Percentiles rank a stretch among this genome's conserved stretches.
phyloP scores from a whole-genome alignment of 2,329 filamentous ascomycete species.

The Leptographium galeiforme region DNA sequence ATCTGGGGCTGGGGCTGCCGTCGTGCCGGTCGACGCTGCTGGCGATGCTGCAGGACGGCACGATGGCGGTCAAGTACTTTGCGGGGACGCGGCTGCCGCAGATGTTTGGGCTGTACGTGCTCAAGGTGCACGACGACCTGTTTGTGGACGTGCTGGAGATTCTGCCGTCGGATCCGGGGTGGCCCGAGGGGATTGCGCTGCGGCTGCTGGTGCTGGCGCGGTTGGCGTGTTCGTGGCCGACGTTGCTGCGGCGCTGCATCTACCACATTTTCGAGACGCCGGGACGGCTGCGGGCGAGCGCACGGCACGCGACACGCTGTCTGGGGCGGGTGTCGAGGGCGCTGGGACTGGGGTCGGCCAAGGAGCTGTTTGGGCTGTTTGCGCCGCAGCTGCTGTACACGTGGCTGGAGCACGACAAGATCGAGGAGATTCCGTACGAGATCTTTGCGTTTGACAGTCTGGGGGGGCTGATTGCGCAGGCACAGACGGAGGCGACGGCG shows the following conservation, averaged over 20 bases:
- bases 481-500: constrained; percentile 65
- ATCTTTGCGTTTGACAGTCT: constrained; percentile 70
- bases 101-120: constrained; percentile 70
- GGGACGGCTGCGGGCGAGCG: constrained; percentile 52
- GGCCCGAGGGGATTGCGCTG: constrained; percentile 72
- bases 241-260: constrained; percentile 70
- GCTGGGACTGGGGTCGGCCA: constrained; percentile 51
- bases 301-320: constrained; percentile 59
- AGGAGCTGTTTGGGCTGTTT: constrained; percentile 69
- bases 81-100: constrained; percentile 56
- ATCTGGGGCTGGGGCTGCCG: constrained; percentile 41
- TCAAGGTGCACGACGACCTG: constrained; percentile 70
- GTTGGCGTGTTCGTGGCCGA: constrained; percentile 73
- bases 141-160: constrained; percentile 72
- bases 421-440: constrained; percentile 66
- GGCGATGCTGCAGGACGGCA: constrained; percentile 51
- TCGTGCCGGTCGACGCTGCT: constrained; percentile 59
- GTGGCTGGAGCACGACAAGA: constrained; percentile 58
- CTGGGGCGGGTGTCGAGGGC: constrained; percentile 51
- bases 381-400: constrained; percentile 81
- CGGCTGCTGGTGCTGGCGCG: constrained; percentile 64
- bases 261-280: constrained; percentile 93
- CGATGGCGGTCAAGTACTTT: constrained; percentile 61
- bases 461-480: constrained; percentile 52
- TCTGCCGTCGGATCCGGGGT: constrained; percentile 59